Percentiles rank a stretch among this genome's conserved stretches.
These are phyloP conservation scores for Epichloe amarillans DNA, from an alignment of 2,329 filamentous ascomycete species.

Conservation along the genomic window DNA sequence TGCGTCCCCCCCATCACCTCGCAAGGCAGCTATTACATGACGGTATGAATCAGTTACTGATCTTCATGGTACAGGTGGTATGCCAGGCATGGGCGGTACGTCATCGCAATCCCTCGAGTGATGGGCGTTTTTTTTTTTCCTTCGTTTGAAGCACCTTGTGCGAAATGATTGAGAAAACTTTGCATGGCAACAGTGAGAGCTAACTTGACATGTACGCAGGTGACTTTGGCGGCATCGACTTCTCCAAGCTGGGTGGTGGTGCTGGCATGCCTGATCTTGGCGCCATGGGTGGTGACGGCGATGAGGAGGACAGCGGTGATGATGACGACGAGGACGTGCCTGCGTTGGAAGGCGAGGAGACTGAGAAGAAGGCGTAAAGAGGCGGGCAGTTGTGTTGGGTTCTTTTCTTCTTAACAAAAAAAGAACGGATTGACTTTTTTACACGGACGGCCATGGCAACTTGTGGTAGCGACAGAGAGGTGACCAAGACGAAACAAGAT, in stretches of 20 bases:
- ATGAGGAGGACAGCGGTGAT: conserved; percentile 35
- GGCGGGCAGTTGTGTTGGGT: not conserved
- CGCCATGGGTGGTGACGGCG: conserved; percentile 35
- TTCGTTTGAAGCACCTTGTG: not conserved
- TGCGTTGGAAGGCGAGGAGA: conserved; percentile 44
- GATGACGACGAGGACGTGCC: conserved; percentile 74
- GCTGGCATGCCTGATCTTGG: conserved; percentile 17
- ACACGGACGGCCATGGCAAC: not conserved
- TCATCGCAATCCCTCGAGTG: conserved; percentile 8
- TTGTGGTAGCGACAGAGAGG: not conserved
- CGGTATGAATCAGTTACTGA: not conserved
- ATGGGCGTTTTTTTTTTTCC: too few relatives aligned
- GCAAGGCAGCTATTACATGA: not conserved
- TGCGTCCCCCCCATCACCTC: not conserved
- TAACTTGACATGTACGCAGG: conserved; percentile 21
- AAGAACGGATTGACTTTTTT: not conserved
- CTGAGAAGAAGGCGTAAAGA: conserved; percentile 25
- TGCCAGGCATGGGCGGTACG: conserved; percentile 40
- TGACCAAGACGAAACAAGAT: not conserved
- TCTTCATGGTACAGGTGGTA: conserved; percentile 27
- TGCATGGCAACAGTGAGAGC: not conserved
- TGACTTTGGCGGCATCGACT: conserved; percentile 81
- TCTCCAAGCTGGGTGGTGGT: conserved; percentile 70
- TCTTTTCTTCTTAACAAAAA: not conserved
- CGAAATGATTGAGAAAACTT: not conserved